Evolutionary conservation across 2,329 filamentous ascomycete species (phyloP), one percentile per base, ranked within the genome.

Genomic region (Daldinia eschscholtzii): DNA sequence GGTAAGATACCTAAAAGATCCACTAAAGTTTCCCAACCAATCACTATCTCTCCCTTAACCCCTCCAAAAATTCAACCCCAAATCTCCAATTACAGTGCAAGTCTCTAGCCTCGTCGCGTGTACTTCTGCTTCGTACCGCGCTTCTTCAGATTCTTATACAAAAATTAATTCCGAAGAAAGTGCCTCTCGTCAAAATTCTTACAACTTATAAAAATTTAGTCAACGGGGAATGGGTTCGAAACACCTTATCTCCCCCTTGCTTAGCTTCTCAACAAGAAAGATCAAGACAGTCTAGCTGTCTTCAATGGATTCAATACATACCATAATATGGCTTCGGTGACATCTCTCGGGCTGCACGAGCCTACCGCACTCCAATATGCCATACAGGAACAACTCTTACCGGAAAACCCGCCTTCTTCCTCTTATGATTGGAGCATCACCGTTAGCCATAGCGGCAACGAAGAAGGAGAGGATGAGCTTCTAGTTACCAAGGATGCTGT

Each of bases 281-380:
- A 53, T n/a, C 42, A 59, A 55, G 15, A 52, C 35, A 70, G 56
- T 48, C 30, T 67, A 55, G n/a, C 26, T 57, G 42, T 64, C 59
- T 50, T 67, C 71, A 64, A 75, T 76, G 75, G 74, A 70, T 72
- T 53, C 30, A 48, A 46, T 30, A 42, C 58, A 13, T 53, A n/a
- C n/a, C n/a, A 58, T 74, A 76, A 73, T 59, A 99, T 99, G 97
- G 95, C 95, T 74, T 90, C 92, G 78, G 89, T 98, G 82, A 92
- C 89, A 80, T 98, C 95, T 72, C 88, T 98, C 76, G 96, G 96
- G 80, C 86, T 97, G 77, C 95, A 98, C 84, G 90, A 92, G 82
- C 94, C 97, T 68, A 89, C 92, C 68, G 94, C 92, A 72, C 86
- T 98, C 71, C 89, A 89, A 70, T 93, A 96, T 83, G 90, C 97